A percentile compares a stretch with the other conserved stretches of the same genome.
These are phyloP conservation scores for Melanogaster broomeanus DNA, from an alignment of 768 basidiomycete genomes.

Conservation along the genomic window DNA sequence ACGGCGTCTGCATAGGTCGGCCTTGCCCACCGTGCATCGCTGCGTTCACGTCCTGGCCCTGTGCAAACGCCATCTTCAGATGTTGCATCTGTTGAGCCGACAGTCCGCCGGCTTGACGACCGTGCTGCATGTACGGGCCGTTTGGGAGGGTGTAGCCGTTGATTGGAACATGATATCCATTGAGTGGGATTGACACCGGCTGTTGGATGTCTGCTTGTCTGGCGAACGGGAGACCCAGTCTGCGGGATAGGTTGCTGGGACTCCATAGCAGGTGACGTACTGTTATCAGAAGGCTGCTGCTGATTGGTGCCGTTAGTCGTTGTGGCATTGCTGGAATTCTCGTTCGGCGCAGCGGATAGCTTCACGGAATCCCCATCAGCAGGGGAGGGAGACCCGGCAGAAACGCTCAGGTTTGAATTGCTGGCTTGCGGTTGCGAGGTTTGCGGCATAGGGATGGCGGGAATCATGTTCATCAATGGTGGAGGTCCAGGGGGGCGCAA, in stretches of 20 bases:
- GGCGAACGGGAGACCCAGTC: conserved; percentile 42
- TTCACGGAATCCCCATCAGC: conserved; percentile 44
- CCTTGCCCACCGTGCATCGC: conserved; percentile 35
- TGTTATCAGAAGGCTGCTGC: conserved; percentile 22
- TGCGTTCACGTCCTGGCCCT: conserved; percentile 39
- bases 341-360: conserved; percentile 15
- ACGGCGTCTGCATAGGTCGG: conserved; percentile 38
- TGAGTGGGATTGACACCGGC: conserved; percentile 37
- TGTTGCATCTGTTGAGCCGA: conserved; percentile 61
- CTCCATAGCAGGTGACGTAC: conserved; percentile 14
- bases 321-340: conserved; percentile 27
- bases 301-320: conserved; percentile 29
- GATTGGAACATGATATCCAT: conserved; percentile 52
- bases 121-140: conserved; percentile 34
- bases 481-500: conserved; percentile 34
- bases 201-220: conserved; percentile 52
- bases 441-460: conserved; percentile 28
- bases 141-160: conserved; percentile 41
- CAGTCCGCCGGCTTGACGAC: conserved; percentile 42
- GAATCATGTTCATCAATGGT: conserved; percentile 38
- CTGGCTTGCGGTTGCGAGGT: conserved; percentile 40
- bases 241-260: conserved; percentile 24
- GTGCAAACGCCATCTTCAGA: conserved; percentile 56
- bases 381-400: conserved; percentile 42
- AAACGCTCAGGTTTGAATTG: conserved; percentile 32